These are phyloP conservation scores for Pilasporangium apinafurcum DNA, from an alignment of 352 stramenopile species.

Conservation along the genomic window DNA sequence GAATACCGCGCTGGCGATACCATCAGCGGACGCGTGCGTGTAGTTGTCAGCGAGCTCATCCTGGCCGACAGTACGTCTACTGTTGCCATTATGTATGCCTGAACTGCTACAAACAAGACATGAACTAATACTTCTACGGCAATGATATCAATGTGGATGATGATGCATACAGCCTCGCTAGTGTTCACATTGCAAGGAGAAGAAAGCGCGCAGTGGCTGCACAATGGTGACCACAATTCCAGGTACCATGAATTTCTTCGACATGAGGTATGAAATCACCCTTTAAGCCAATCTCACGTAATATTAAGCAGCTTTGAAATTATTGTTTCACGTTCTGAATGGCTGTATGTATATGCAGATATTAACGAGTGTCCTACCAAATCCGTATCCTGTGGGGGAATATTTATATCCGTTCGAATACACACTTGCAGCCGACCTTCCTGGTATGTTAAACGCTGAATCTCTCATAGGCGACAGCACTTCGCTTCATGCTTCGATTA, in stretches of 20 bases:
- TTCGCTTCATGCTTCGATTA: slow-evolving; percentile 61
- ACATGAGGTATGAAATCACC: slow-evolving; percentile 31
- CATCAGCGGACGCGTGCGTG: slow-evolving; percentile 42
- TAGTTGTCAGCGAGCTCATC: slow-evolving; percentile 50
- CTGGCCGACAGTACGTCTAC: slow-evolving; percentile 37
- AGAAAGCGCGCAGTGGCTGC: slow-evolving; percentile 64
- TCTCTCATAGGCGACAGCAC: slow-evolving; percentile 39
- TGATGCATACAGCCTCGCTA: slow-evolving; percentile 23
- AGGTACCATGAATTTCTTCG: slow-evolving; percentile 62
- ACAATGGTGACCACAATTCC: slow-evolving; percentile 52
- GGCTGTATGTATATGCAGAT: slow-evolving; percentile 23
- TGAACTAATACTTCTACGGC: no score
- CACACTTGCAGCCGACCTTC: slow-evolving; percentile 38
- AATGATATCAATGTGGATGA: no score
- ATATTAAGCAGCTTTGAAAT: neutral
- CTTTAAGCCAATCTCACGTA: neutral
- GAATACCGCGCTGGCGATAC: slow-evolving; percentile 54
- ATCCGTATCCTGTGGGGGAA: slow-evolving; percentile 47
- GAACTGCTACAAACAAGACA: neutral
- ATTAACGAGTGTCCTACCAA: slow-evolving; percentile 34
- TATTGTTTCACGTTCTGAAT: neutral
- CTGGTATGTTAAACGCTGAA: slow-evolving; percentile 52
- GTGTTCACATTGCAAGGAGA: slow-evolving; percentile 51
- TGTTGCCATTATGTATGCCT: neutral
- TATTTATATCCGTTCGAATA: slow-evolving; percentile 72